Evolutionary conservation across 441 rosid species (phyloP).

Genomic region (Gossypium aridum): DNA sequence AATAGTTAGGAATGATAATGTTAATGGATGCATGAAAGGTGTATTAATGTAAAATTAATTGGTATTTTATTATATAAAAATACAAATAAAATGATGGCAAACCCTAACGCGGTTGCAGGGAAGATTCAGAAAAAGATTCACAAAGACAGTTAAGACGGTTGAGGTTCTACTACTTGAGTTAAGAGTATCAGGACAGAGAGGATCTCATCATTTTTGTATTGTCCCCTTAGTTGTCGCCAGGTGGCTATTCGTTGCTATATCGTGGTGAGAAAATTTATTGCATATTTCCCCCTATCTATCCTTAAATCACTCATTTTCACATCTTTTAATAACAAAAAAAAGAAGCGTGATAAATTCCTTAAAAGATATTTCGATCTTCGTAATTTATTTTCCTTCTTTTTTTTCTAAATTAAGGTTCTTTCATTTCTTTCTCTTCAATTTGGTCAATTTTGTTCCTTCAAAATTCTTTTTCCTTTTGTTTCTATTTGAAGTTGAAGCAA

Average conservation of each 20-base stretch:
- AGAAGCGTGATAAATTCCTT: slow-evolving; percentile 6
- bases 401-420: slow-evolving; percentile 2
- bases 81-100: background rate
- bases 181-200: background rate
- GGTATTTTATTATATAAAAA: background rate
- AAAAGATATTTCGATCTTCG: background rate
- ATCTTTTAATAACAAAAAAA: background rate
- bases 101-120: background rate
- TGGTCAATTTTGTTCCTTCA: background rate
- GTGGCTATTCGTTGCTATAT: slow-evolving; percentile 19
- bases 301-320: background rate
- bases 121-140: background rate
- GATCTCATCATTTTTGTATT: slow-evolving; percentile 2
- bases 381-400: background rate
- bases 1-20: background rate
- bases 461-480: background rate
- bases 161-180: background rate
- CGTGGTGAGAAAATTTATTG: background rate
- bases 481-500: slow-evolving; percentile 18
- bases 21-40: background rate
- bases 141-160: slow-evolving; percentile 2
- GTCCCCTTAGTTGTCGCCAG: slow-evolving; percentile 21
- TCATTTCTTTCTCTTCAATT: background rate
- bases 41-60: background rate
- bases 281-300: background rate